Evolutionary conservation across 2,329 filamentous ascomycete species (phyloP).

Genomic region (Trichophaea hybrida): DNA sequence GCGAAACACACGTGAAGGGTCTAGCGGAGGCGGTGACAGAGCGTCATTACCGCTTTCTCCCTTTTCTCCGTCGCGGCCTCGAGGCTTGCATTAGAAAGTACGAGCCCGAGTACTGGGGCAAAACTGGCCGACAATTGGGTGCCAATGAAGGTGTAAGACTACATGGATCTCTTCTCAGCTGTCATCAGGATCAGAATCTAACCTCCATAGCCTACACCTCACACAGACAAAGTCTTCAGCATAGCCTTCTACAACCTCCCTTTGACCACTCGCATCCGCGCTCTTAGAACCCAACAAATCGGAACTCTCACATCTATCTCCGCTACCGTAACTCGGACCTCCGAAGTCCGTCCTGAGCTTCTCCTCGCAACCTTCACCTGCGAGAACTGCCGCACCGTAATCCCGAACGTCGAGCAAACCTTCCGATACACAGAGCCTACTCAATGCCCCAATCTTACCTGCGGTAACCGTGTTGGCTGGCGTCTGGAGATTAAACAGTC

Average conservation of each 20-base stretch:
- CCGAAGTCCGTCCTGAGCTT: conserved; percentile 87
- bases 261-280: conserved; percentile 69
- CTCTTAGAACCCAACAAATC: conserved; percentile 76
- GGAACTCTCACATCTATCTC: conserved; percentile 90
- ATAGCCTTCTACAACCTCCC: conserved; percentile 89
- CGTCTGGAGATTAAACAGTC: conserved; percentile 91
- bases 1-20: conserved; percentile 48
- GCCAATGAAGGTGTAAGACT: conserved; percentile 7
- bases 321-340: conserved; percentile 89
- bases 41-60: conserved; percentile 89
- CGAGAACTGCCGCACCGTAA: conserved; percentile 67
- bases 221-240: conserved; percentile 91
- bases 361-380: conserved; percentile 87
- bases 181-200: conserved; percentile 31
- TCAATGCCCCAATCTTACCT: conserved; percentile 78
- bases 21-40: conserved; percentile 74
- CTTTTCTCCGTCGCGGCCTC: conserved; percentile 74
- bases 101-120: conserved; percentile 70
- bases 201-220: conserved; percentile 63
- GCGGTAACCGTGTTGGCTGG: conserved; percentile 86
- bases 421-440: conserved; percentile 96
- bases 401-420: conserved; percentile 88
- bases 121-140: conserved; percentile 17
- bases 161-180: background rate
- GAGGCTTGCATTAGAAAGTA: conserved; percentile 91